Base-by-base conservation (phyloP, 2,329 filamentous ascomycete species). In the Claviceps maximensis region DNA sequence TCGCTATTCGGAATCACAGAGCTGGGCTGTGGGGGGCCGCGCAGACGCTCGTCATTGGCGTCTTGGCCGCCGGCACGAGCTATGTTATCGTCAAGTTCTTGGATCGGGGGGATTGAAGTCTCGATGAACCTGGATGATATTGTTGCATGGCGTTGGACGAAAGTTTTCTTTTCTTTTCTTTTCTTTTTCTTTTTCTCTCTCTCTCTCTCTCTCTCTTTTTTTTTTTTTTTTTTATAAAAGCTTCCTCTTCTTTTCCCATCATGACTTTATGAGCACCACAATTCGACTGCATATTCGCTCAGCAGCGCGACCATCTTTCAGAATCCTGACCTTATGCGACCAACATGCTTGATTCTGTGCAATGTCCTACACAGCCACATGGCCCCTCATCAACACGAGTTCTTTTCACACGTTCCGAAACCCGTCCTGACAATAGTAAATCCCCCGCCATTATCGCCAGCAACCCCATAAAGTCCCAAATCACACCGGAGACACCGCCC, bases 41-140 rank as follows among this genome's bases (percentile, higher is more conserved):
- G 29, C 79, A 86, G 67, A 87, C 84, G 64, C 67, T 84, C 46
- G 61, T 83, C 21, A 77, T 86, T 46, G 83, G 83, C 31, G 77
- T 80, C 15, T 57, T 84, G 53, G 83, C 83, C 5, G 83, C 83
- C 1, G 82, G 78, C 1, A 80, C 82, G 9, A 82, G 82, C 23
- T 84, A 86, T 65, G 74, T 68, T 4, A 76, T 85, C 54, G 80
- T 85, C 29, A 73, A 76, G 55, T 63, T 72, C n/a, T 69, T 84
- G 55, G 78, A 80, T 56, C 45, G 51, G 12, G 51, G 29, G 21
- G 17, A 7, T 27, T 15, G n/a, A n/a, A n/a, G n/a, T n/a, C n/a
- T n/a, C n/a, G n/a, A 23, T 9, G 31, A 2, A 45, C 15, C 4
- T 13, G 17, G 10, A 23, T 12, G 9, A 33, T 33, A 4, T 36